Conservation (phyloP, 2,329 filamentous ascomycete genomes). For the Lasiodiplodia theobromae region DNA sequence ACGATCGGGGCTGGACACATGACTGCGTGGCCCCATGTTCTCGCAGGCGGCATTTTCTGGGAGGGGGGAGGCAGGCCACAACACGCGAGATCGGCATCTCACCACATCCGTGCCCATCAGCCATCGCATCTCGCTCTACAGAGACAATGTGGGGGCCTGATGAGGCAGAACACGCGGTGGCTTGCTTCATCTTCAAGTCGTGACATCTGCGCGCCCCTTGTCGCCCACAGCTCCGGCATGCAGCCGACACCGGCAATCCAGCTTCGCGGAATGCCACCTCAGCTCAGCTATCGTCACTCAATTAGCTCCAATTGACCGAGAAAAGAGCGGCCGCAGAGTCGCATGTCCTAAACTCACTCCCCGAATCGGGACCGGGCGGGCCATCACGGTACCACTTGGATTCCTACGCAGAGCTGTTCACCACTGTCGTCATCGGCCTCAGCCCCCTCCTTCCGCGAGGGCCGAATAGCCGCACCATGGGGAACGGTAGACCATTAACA, state of each 20-base stretch:
- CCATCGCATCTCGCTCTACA: slow-evolving; percentile 6
- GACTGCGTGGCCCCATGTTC: slow-evolving; percentile 11
- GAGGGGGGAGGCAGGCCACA: slow-evolving; percentile 17
- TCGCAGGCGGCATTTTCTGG: slow-evolving; percentile 21
- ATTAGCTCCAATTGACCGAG: slow-evolving; percentile 18
- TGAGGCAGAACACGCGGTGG: slow-evolving; percentile 12
- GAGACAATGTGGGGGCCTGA: neutral
- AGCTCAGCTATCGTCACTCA: neutral
- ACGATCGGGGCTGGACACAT: slow-evolving; percentile 6
- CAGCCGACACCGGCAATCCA: slow-evolving; percentile 2
- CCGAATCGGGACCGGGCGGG: neutral
- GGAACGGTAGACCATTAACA: neutral
- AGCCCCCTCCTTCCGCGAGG: neutral
- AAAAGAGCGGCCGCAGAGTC: neutral
- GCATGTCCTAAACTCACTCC: slow-evolving; percentile 12
- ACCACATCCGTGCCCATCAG: slow-evolving; percentile 4
- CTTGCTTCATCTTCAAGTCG: neutral
- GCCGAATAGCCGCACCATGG: neutral
- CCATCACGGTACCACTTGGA: neutral
- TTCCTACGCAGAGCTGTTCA: neutral
- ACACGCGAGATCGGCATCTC: slow-evolving; percentile 23
- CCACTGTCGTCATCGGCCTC: slow-evolving; percentile 4
- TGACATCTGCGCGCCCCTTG: neutral
- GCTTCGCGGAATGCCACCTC: slow-evolving; percentile 4
- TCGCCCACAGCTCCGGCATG: neutral